phyloP scores from a whole-genome alignment of 768 basidiomycete species.

The Termitomyces sp. region DNA sequence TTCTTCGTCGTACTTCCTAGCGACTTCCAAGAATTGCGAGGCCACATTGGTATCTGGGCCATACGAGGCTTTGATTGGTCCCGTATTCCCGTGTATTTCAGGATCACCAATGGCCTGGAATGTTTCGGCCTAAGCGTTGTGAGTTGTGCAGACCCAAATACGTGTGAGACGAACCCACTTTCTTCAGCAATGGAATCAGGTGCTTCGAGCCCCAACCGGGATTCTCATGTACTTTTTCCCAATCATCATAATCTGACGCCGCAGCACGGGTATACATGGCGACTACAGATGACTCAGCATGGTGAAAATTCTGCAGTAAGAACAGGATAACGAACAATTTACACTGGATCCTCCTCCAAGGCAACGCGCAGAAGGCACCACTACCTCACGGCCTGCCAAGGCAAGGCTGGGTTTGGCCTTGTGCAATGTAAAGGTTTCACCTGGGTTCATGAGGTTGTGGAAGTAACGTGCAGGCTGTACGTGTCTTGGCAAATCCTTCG shows the following conservation, averaged over 20 bases:
- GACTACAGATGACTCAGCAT: conserved; percentile 22
- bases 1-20: conserved; percentile 42
- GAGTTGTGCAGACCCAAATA: neutral
- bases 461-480: conserved; percentile 53
- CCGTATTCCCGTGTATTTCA: conserved; percentile 43
- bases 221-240: conserved; percentile 50
- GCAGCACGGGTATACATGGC: conserved; percentile 57
- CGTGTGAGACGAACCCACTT: conserved; percentile 33
- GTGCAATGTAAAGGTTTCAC: conserved; percentile 44
- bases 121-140: conserved; percentile 34
- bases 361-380: conserved; percentile 45
- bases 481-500: conserved; percentile 42
- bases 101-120: conserved; percentile 26
- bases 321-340: conserved; percentile 41
- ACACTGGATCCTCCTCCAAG: conserved; percentile 63
- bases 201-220: conserved; percentile 59
- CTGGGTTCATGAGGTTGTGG: conserved; percentile 34
- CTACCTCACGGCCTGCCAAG: conserved; percentile 37
- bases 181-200: conserved; percentile 55
- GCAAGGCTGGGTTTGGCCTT: conserved; percentile 39
- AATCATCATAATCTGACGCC: conserved; percentile 65
- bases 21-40: conserved; percentile 46
- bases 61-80: conserved; percentile 50
- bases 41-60: conserved; percentile 38
- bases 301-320: neutral